Percentiles rank a stretch among this genome's conserved stretches.
These are phyloP conservation scores for Raffaelea albimanens DNA, from an alignment of 2,329 filamentous ascomycete species.

Conservation along the genomic window DNA sequence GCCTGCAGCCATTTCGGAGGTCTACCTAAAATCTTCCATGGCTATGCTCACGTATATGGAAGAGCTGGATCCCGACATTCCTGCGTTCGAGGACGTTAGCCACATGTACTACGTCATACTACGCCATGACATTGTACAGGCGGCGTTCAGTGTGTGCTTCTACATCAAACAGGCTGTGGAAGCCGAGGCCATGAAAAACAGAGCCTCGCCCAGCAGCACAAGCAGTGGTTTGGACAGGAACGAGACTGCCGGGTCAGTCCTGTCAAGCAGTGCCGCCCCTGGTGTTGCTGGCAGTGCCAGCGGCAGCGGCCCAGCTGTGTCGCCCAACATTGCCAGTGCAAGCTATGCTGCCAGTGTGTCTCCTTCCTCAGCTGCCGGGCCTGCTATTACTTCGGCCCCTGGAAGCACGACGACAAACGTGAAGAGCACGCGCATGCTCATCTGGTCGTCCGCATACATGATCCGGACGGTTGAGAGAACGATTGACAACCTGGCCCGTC, in stretches of 20 bases:
- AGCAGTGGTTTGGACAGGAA: neutral
- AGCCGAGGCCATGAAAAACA: conserved; percentile 6
- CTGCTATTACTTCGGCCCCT: too few relatives aligned
- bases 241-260: too few relatives aligned
- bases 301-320: neutral
- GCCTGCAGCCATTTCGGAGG: conserved; percentile 34
- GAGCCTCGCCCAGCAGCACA: neutral
- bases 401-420: neutral
- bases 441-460: conserved; percentile 15
- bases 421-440: conserved; percentile 1
- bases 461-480: conserved; percentile 15
- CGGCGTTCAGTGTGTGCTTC: conserved; percentile 45
- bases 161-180: conserved; percentile 32
- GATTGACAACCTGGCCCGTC: conserved; percentile 12
- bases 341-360: neutral
- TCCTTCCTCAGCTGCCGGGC: neutral
- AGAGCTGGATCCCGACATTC: conserved; percentile 37
- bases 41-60: conserved; percentile 45
- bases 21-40: conserved; percentile 45
- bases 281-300: neutral
- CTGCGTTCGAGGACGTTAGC: conserved; percentile 36
- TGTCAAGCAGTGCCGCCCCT: neutral
- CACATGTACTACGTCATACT: conserved; percentile 45
- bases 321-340: neutral
- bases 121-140: conserved; percentile 45